These are phyloP conservation scores for Metarhizium robertsii DNA, from an alignment of 2,329 filamentous ascomycete genomes.

Conservation along the genomic window DNA sequence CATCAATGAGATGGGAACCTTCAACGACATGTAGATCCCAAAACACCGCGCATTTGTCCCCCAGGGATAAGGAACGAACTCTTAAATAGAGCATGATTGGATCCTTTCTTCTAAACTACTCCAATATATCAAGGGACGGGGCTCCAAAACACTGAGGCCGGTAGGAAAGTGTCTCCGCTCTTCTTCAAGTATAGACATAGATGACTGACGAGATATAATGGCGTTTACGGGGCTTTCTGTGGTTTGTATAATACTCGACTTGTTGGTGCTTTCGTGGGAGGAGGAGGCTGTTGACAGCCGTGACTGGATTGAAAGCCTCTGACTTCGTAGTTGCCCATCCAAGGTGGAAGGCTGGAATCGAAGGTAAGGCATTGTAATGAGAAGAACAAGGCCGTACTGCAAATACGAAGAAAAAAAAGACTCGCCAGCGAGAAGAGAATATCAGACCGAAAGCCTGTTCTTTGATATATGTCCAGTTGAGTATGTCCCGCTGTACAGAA, in stretches of 20 bases:
- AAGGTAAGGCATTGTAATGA: neutral
- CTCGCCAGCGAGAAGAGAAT: neutral
- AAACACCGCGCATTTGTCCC: too few relatives aligned
- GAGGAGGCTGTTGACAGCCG: neutral
- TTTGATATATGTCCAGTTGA: neutral
- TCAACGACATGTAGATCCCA: too few relatives aligned
- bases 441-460: neutral
- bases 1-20: too few relatives aligned
- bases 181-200: slow-evolving; percentile 47
- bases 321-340: neutral
- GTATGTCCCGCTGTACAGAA: neutral
- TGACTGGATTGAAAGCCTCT: neutral
- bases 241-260: slow-evolving; percentile 19
- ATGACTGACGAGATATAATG: slow-evolving; percentile 49
- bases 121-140: slow-evolving; percentile 54
- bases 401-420: neutral
- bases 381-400: neutral
- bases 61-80: too few relatives aligned
- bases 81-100: slow-evolving; percentile 16
- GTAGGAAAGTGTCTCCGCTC: slow-evolving; percentile 43
- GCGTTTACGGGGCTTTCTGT: slow-evolving; percentile 45
- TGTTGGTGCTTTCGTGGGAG: neutral
- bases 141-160: slow-evolving; percentile 50
- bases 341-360: neutral
- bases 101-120: slow-evolving; percentile 54